Base-by-base conservation (phyloP, 2,329 filamentous ascomycete species). In the Epicoccum nigrum region DNA sequence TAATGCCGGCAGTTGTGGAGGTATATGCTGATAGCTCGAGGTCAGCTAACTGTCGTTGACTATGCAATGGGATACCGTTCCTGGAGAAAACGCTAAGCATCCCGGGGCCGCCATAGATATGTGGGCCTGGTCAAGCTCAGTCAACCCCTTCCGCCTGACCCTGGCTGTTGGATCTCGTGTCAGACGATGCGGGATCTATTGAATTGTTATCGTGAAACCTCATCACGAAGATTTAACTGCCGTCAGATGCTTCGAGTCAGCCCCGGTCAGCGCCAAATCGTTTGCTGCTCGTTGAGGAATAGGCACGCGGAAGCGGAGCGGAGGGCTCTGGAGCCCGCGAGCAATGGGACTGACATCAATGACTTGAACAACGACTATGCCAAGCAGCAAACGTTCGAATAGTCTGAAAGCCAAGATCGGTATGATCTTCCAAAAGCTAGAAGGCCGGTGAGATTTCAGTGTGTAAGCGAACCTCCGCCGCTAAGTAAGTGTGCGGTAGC, bases 151-250 rank as follows among this genome's bases (percentile, higher is more conserved):
- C n/a, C n/a, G n/a, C n/a, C n/a, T 31, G 40, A 25, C 25, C n/a
- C 21, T 21, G 31, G 13, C 46, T 31, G 32, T 37, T 45, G 44
- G 41, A 37, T 44, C 37, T 52, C 50, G 46, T 45, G 38, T 54
- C 44, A 55, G 44, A 57, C 31, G 21, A 58, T 59, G 55, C 58
- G 57, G 39, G 37, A 41, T 51, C 31, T 59, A 58, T 58, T 59
- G 58, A 44, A 35, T 35, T 2, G 15, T 45, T 45, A 30, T 41
- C 35, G 48, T 13, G 23, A 30, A 8, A 15, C 31, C 41, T 32
- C 43, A 46, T 42, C n/a, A 44, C 39, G 37, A 44, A 32, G 11
- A 32, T n/a, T 2, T 4, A 5, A 4, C 7, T 19, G 23, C 15
- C 15, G 30, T n/a, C 11, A 35, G 34, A 34, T 19, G 39, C 19